Evolutionary conservation across 2,329 filamentous ascomycete species (phyloP).

Genomic region (Penicillium sp.): DNA sequence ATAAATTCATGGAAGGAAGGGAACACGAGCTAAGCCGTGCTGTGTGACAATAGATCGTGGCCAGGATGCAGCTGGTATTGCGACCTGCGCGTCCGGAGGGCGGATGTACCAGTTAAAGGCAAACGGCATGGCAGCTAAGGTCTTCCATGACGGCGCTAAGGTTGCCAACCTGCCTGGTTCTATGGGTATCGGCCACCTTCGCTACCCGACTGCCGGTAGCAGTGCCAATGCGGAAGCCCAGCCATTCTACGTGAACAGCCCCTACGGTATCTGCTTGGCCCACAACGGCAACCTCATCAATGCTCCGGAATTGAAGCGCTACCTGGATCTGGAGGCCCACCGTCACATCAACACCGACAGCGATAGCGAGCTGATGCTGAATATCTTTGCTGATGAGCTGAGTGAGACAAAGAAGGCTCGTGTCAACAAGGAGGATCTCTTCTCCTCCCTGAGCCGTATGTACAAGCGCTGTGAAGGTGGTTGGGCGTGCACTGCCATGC

Average conservation of each 20-base stretch:
- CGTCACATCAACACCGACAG: slow-evolving; percentile 89
- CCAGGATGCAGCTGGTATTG: slow-evolving; percentile 87
- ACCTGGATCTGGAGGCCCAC: slow-evolving; percentile 76
- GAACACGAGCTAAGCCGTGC: slow-evolving; percentile 27
- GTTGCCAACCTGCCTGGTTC: slow-evolving; percentile 76
- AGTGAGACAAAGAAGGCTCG: slow-evolving; percentile 79
- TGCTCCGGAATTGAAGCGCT: slow-evolving; percentile 68
- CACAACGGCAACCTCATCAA: slow-evolving; percentile 93
- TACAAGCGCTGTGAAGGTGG: slow-evolving; percentile 74
- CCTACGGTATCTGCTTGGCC: slow-evolving; percentile 78
- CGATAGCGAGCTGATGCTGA: slow-evolving; percentile 85
- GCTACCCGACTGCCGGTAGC: slow-evolving; percentile 88
- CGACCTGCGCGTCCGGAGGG: slow-evolving; percentile 73
- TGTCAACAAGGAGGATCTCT: slow-evolving; percentile 77
- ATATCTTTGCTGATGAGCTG: slow-evolving; percentile 82
- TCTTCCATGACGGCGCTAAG: slow-evolving; percentile 79
- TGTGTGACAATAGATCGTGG: slow-evolving; percentile 60
- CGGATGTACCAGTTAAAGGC: slow-evolving; percentile 89
- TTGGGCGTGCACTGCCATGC: slow-evolving; percentile 80
- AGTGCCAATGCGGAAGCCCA: slow-evolving; percentile 84
- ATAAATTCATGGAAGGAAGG: neutral
- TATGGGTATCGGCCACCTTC: slow-evolving; percentile 83
- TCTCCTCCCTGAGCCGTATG: slow-evolving; percentile 70
- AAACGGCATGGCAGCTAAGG: slow-evolving; percentile 81
- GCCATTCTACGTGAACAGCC: slow-evolving; percentile 88